phyloP scores from a whole-genome alignment of 345 rosid genomes.

The Brassica cretica region DNA sequence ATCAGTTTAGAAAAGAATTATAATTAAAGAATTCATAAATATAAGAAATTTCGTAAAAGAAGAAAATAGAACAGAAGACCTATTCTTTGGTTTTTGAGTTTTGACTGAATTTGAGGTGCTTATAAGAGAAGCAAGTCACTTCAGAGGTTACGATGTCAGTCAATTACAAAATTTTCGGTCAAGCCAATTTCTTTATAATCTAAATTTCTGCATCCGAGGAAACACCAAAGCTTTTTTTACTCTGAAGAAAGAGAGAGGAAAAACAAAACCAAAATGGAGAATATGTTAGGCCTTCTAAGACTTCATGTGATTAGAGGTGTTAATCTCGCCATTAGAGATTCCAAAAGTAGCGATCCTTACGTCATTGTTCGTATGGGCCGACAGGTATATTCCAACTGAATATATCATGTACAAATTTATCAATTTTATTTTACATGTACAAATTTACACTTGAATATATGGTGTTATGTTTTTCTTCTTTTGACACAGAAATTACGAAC shows the following conservation, averaged over 20 bases:
- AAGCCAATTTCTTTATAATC: not conserved
- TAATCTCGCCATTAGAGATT: conserved; percentile 84
- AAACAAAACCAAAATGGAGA: conserved; percentile 50
- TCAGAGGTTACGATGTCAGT: not conserved
- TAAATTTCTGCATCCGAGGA: not conserved
- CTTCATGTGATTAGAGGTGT: conserved; percentile 70
- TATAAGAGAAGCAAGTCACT: not conserved
- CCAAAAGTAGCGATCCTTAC: conserved; percentile 81
- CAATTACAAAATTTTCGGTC: not conserved
- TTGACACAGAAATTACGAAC: conserved; percentile 68
- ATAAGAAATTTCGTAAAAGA: not conserved
- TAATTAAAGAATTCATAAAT: not conserved
- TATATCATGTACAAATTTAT: too few species aligned
- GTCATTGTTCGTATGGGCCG: conserved; percentile 69
- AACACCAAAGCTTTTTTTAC: not conserved
- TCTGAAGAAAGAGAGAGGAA: not conserved
- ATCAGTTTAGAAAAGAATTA: not conserved
- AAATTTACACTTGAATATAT: not conserved
- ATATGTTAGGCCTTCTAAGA: conserved; percentile 67
- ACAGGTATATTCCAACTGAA: conserved; percentile 53
- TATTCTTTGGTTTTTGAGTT: not conserved
- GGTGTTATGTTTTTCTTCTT: not conserved
- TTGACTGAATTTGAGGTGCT: not conserved
- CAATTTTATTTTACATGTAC: not conserved
- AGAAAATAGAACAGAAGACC: not conserved